Base-by-base conservation (phyloP, 2,329 filamentous ascomycete genomes). In the Parafenestella ontariensis region DNA sequence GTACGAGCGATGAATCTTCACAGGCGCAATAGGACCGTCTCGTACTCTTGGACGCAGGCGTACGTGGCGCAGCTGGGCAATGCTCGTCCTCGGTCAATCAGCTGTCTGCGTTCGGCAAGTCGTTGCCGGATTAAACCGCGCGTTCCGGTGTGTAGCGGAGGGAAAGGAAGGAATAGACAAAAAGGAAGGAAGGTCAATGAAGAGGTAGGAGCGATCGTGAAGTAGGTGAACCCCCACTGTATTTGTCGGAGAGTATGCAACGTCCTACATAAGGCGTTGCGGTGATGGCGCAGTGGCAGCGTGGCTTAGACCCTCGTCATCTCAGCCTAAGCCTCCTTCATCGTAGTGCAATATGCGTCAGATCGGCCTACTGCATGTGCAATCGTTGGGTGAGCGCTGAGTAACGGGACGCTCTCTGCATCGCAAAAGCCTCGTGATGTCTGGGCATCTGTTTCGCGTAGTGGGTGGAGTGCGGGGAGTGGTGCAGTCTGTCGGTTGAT, bases 31-130 rank as follows among this genome's bases (percentile, higher is more conserved):
- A 33, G 28, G 54, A 23, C 23, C 46, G 24, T 46, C 43, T 46
- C 20, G 51, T 57, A 39, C 41, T 52, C 44, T 43, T 23, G 53
- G 45, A 45, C 37, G 53, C 47, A 31, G 56, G 61, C 54, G 58
- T 54, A 46, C 58, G 62, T 58, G 61, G 59, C 61, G 50, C 37
- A 52, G 59, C 63, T 66, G 56, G 59, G 61, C 61, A 57, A 49
- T 51, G 52, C 53, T 56, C 41, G 53, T 49, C 18, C 33, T 39
- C 15, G 41, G 48, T 48, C 39, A 46, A 28, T 29, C 28, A 49
- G 24, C 24, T 42, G 29, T n/a, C 31, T 40, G 24, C 15, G 41
- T 24, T 37, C 20, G 48, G 33, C 18, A 18, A n/a, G 3, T 13
- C 9, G 15, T 4, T 29, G 37, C 26, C 36, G 28, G n/a, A 39